These are phyloP conservation scores for Obba rivulosa DNA, from an alignment of 768 basidiomycete species.

Conservation along the genomic window DNA sequence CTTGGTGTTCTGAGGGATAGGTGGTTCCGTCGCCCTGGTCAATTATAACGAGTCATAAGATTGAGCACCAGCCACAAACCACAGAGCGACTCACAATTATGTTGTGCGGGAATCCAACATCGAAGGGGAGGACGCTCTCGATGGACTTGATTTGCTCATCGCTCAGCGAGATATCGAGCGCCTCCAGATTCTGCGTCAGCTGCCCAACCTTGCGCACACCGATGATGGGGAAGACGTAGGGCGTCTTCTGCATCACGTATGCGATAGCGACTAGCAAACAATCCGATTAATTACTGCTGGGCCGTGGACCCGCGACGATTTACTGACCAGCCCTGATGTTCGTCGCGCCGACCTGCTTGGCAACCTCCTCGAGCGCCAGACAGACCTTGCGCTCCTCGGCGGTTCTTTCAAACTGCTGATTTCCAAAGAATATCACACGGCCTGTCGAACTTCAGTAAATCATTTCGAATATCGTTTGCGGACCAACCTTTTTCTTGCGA, in stretches of 20 bases:
- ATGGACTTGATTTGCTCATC: conserved; percentile 17
- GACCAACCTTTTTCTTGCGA: conserved; percentile 27
- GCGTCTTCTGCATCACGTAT: conserved; percentile 25
- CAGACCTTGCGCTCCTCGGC: conserved; percentile 38
- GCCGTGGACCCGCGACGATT: conserved; percentile 3
- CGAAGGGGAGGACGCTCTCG: conserved; percentile 19
- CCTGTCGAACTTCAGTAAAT: conserved; percentile 17
- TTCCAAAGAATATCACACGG: conserved; percentile 21
- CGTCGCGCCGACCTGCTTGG: conserved; percentile 36
- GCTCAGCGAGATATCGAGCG: conserved; percentile 11
- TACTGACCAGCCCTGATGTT: conserved; percentile 2
- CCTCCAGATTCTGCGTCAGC: conserved; percentile 14
- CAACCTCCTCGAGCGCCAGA: conserved; percentile 43
- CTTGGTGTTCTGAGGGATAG: conserved; percentile 1
- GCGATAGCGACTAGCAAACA: conserved; percentile 16
- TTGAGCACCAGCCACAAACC: too few relatives aligned
- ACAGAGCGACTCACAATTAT: conserved; percentile 3
- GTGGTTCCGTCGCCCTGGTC: not conserved
- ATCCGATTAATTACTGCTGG: not conserved
- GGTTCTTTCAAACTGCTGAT: conserved; percentile 47
- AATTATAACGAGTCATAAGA: not conserved
- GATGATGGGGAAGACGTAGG: conserved; percentile 17
- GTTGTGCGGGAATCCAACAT: conserved; percentile 16
- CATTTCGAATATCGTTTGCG: conserved; percentile 19
- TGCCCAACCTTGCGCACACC: conserved; percentile 15